Base-by-base conservation (phyloP, 306 rosid genomes). In the Prunus salicina region DNA sequence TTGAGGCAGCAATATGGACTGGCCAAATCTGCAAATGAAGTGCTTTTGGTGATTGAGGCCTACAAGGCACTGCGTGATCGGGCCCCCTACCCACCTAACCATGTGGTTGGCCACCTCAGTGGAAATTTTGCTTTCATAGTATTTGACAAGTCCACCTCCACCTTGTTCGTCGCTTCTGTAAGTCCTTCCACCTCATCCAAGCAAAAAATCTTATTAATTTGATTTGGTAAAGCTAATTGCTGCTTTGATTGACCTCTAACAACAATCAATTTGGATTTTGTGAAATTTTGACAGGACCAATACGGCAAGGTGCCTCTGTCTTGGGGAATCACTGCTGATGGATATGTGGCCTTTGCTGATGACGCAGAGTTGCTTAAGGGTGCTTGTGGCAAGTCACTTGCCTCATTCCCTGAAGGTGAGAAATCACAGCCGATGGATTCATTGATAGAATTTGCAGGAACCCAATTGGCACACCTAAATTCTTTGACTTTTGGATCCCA, bases 311-410 rank as follows among this genome's bases (percentile, higher is more conserved):
- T 88, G 32, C 97, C 96, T 25, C 85, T 95, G 5, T 92, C 84
- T 19, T 95, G 99, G 99, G 99, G 99, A 75, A 92, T 95, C 55
- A 95, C 97, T 5, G 99, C 97, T 65, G 99, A 95, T 84, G 97
- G 99, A 12, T 86, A 81, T 12, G 97, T 92, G 27, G 99, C 97
- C 13, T 95, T 88, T 76, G 94, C 96, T 67, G 90, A 95, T 72
- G 87, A 90, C 72, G 90, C 96, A 1, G 97, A 92, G 22, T 72
- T 95, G 86, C 99, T 95, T 12, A 90, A 84, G 78, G 88, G 89
- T 79, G 93, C 97, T 77, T 95, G 99, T 81, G 97, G 99, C 86
- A 95, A 95, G 93, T 95, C 99, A 18, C 97, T 95, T 63, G 99
- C 99, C 67, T 92, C 99, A 64, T 95, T 95, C 56, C 97, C 99